Percentiles rank a stretch among this genome's conserved stretches.
phyloP scores from a whole-genome alignment of 2,329 filamentous ascomycete species.

The Boeremia exigua region DNA sequence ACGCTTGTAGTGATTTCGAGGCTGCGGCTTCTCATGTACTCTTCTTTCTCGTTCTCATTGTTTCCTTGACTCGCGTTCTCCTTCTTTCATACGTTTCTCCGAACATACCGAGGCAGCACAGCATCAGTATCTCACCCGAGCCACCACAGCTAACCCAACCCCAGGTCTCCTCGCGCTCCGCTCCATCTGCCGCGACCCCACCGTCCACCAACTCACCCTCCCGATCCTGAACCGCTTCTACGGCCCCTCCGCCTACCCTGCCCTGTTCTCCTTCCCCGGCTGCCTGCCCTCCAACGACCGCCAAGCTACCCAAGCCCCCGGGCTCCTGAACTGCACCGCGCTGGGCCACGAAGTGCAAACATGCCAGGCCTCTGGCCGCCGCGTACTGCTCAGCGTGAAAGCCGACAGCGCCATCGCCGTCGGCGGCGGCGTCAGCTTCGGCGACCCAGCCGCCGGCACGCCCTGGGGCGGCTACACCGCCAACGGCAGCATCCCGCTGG shows the following conservation, averaged over 20 bases:
- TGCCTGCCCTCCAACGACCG: slow-evolving; percentile 38
- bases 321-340: slow-evolving; percentile 47
- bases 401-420: slow-evolving; percentile 36
- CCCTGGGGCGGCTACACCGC: slow-evolving; percentile 21
- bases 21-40: neutral
- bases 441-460: slow-evolving; percentile 10
- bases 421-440: slow-evolving; percentile 23
- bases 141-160: neutral
- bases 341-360: slow-evolving; percentile 42
- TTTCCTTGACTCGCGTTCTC: neutral
- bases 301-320: slow-evolving; percentile 46
- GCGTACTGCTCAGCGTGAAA: slow-evolving; percentile 50
- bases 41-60: neutral
- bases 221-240: slow-evolving; percentile 44
- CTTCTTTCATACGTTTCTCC: neutral
- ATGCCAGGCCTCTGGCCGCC: slow-evolving; percentile 51
- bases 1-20: slow-evolving; percentile 3
- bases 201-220: slow-evolving; percentile 48
- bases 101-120: neutral
- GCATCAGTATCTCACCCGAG: neutral
- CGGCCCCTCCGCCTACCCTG: slow-evolving; percentile 40
- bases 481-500: neutral
- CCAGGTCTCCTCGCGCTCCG: slow-evolving; percentile 31
- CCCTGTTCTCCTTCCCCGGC: slow-evolving; percentile 42
- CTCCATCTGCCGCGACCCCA: slow-evolving; percentile 42